A percentile compares a stretch with the other conserved stretches of the same genome.
phyloP scores from a whole-genome alignment of 768 basidiomycete species.

The Phaffia australis region DNA sequence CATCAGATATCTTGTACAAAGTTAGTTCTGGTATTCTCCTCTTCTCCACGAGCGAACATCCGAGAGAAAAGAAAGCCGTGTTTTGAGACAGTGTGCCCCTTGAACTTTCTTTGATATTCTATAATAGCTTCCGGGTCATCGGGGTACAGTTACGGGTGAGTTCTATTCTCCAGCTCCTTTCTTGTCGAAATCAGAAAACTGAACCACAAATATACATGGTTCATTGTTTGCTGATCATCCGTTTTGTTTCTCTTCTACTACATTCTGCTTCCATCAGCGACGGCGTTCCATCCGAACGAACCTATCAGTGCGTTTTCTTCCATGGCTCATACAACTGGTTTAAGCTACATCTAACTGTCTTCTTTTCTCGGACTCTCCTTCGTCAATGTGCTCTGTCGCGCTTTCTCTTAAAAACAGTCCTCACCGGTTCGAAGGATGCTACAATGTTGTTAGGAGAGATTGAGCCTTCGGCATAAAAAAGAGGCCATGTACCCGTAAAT shows the following conservation, averaged over 20 bases:
- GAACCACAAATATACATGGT: too few relatives aligned
- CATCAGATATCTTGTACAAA: slow-evolving; percentile 36
- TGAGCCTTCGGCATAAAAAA: slow-evolving; percentile 42
- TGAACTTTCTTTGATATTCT: slow-evolving; percentile 4
- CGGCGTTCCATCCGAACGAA: slow-evolving; percentile 92
- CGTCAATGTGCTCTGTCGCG: too few relatives aligned
- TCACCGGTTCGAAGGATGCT: slow-evolving; percentile 84
- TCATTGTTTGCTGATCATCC: not conserved
- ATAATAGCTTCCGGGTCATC: slow-evolving; percentile 78
- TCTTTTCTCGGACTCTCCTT: slow-evolving; percentile 12
- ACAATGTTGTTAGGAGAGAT: slow-evolving; percentile 88
- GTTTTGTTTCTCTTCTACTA: not conserved
- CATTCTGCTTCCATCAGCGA: slow-evolving; percentile 39
- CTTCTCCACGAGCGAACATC: slow-evolving; percentile 20
- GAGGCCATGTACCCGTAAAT: too few relatives aligned
- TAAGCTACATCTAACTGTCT: slow-evolving; percentile 6
- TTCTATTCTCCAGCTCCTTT: not conserved
- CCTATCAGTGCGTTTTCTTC: slow-evolving; percentile 63
- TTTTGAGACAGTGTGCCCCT: not conserved
- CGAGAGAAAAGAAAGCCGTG: not conserved
- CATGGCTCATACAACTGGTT: slow-evolving; percentile 15
- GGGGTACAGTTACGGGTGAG: slow-evolving; percentile 68
- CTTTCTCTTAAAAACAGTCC: slow-evolving; percentile 46
- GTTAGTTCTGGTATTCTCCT: slow-evolving; percentile 51
- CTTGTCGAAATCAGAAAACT: not conserved